Evolutionary conservation across 768 basidiomycete genomes (phyloP).

Genomic region (Leccinum sublutescens): DNA sequence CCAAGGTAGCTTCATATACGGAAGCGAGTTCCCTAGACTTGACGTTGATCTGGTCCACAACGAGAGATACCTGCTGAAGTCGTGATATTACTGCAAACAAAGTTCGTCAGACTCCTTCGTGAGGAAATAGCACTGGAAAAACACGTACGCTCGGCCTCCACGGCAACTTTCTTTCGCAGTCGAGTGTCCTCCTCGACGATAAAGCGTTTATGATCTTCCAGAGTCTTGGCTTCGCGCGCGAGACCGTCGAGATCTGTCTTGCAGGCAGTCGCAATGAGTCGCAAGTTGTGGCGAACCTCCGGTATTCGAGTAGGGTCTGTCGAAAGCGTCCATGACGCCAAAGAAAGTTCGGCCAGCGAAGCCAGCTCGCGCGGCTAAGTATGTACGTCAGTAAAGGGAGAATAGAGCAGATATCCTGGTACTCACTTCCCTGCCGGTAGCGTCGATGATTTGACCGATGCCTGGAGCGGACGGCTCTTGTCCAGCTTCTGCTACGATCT

Average conservation of each 20-base stretch:
- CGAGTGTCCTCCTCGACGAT: conserved; percentile 67
- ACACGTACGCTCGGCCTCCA: conserved; percentile 72
- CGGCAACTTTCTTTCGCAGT: conserved; percentile 64
- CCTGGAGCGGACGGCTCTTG: conserved; percentile 48
- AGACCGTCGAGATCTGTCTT: conserved; percentile 85
- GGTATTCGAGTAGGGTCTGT: conserved; percentile 88
- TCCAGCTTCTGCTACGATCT: conserved; percentile 88
- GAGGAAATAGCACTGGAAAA: neutral
- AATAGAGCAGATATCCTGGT: neutral
- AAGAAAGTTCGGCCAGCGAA: conserved; percentile 69
- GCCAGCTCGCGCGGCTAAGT: conserved; percentile 80
- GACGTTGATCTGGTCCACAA: conserved; percentile 67
- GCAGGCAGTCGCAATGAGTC: conserved; percentile 79
- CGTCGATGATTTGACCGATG: conserved; percentile 90
- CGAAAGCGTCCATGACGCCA: conserved; percentile 82
- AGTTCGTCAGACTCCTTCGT: conserved; percentile 6
- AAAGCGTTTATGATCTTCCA: conserved; percentile 78
- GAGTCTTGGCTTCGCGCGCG: conserved; percentile 82
- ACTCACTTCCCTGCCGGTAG: conserved; percentile 87
- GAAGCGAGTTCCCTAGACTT: conserved; percentile 64
- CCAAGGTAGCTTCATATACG: conserved; percentile 68
- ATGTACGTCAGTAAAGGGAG: conserved; percentile 8
- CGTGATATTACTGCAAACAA: conserved; percentile 63
- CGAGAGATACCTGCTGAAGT: conserved; percentile 71
- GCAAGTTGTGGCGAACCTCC: conserved; percentile 94